Evolutionary conservation across 2,329 filamentous ascomycete species (phyloP).

Genomic region (Trichoderma endophyticum): DNA sequence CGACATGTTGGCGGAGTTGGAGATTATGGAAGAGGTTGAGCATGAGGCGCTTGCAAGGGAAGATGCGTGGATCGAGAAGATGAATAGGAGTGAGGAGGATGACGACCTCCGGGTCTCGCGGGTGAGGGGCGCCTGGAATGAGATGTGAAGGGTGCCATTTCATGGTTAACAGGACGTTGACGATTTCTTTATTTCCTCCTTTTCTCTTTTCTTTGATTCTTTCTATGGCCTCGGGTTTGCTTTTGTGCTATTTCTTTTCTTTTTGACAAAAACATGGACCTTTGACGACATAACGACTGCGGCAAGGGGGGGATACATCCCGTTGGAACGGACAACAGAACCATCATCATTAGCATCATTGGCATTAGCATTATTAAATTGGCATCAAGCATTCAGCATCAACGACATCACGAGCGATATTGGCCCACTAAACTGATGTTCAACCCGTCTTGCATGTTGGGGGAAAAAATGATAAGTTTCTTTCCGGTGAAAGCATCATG

Average conservation of each 20-base stretch:
- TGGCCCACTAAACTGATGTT: not conserved
- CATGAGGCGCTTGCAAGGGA: slow-evolving; percentile 54
- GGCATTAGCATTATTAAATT: not conserved
- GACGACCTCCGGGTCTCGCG: slow-evolving; percentile 34
- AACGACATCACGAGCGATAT: not conserved
- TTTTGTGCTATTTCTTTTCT: not conserved
- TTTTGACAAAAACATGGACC: not conserved
- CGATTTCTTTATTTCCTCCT: not conserved
- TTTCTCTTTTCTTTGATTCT: not conserved
- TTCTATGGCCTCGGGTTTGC: not conserved
- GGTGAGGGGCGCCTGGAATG: slow-evolving; percentile 50
- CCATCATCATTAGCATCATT: not conserved
- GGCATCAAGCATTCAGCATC: not conserved
- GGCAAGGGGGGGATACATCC: not conserved
- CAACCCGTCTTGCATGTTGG: not conserved
- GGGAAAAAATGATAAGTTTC: not conserved
- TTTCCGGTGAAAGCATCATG: not conserved
- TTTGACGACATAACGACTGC: not conserved
- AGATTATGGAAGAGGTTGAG: slow-evolving; percentile 61
- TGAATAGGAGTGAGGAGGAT: slow-evolving; percentile 45
- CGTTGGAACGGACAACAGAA: not conserved
- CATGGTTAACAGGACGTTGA: not conserved
- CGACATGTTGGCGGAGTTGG: slow-evolving; percentile 61
- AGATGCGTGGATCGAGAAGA: slow-evolving; percentile 55
- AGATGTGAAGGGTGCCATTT: slow-evolving; percentile 24